phyloP scores from a whole-genome alignment of 2,329 filamentous ascomycete genomes.

The Thermomyces lanuginosus region DNA sequence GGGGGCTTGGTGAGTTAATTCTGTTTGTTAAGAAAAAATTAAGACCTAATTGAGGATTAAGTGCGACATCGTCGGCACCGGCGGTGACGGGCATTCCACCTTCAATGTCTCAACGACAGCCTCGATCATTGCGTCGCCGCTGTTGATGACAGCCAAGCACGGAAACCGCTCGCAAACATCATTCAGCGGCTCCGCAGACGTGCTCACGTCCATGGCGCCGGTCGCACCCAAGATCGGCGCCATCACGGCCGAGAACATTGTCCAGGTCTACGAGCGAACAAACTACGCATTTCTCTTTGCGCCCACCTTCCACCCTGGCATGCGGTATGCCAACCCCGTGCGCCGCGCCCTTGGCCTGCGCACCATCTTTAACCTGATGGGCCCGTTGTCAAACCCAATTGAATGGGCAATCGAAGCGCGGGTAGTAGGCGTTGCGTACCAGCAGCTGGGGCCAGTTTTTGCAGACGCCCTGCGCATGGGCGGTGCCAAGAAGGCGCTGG shows the following conservation, averaged over 20 bases:
- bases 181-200: conserved; percentile 85
- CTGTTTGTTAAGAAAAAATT: background rate
- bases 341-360: conserved; percentile 80
- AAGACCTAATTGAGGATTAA: conserved; percentile 14
- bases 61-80: conserved; percentile 93
- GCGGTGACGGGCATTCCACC: conserved; percentile 89
- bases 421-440: conserved; percentile 80
- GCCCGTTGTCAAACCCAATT: conserved; percentile 79
- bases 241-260: conserved; percentile 55
- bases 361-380: conserved; percentile 94
- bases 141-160: conserved; percentile 82
- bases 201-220: conserved; percentile 60
- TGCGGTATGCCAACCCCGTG: conserved; percentile 73
- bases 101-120: conserved; percentile 97
- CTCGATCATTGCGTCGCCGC: conserved; percentile 74
- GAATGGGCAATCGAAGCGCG: conserved; percentile 74
- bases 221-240: conserved; percentile 57
- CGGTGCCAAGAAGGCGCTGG: conserved; percentile 66
- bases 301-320: conserved; percentile 88
- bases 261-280: conserved; percentile 55
- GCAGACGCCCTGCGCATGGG: conserved; percentile 64
- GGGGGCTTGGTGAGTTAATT: conserved; percentile 58
- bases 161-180: conserved; percentile 92
- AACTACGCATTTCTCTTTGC: conserved; percentile 96
- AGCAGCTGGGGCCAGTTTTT: conserved; percentile 75